Percentiles rank a stretch among this genome's conserved stretches.
Conservation (phyloP, 2,329 filamentous ascomycete species). For the Penicillium aurantiogriseum region DNA sequence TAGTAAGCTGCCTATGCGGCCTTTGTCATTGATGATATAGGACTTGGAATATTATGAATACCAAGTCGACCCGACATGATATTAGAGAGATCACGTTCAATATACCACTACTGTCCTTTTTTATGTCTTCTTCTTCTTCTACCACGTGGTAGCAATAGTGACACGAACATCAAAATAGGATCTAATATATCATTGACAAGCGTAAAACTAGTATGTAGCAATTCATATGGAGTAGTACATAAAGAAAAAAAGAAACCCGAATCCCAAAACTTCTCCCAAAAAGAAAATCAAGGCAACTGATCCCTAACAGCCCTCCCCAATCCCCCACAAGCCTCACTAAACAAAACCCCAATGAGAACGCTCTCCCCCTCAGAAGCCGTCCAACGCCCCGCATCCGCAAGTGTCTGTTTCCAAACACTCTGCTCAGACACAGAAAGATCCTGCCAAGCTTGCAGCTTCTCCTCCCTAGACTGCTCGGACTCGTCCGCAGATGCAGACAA, state of each 20-base stretch:
- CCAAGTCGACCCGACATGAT: neutral
- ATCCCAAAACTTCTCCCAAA: neutral
- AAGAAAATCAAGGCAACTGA: slow-evolving; percentile 16
- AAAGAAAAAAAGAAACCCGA: neutral
- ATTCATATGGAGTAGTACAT: slow-evolving; percentile 1
- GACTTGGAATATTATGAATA: neutral
- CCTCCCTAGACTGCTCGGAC: slow-evolving; percentile 6
- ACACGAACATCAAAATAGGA: neutral
- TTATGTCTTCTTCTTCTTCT: neutral
- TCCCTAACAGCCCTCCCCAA: slow-evolving; percentile 17
- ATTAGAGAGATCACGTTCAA: neutral
- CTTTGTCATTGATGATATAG: neutral
- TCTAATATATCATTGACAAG: slow-evolving; percentile 7
- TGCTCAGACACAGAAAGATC: slow-evolving; percentile 64
- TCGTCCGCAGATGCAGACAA: slow-evolving; percentile 7
- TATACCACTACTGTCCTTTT: neutral
- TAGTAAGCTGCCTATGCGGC: neutral
- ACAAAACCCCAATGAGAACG: slow-evolving; percentile 74
- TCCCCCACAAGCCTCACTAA: slow-evolving; percentile 58
- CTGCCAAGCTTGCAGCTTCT: slow-evolving; percentile 59
- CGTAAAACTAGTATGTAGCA: slow-evolving; percentile 5
- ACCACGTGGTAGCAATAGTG: neutral
- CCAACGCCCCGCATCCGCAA: slow-evolving; percentile 73
- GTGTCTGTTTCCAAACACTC: slow-evolving; percentile 65
- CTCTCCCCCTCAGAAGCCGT: slow-evolving; percentile 73